Evolutionary conservation across 176 grass and related monocot species (phyloP).

Genomic region (Oryza glaberrima): DNA sequence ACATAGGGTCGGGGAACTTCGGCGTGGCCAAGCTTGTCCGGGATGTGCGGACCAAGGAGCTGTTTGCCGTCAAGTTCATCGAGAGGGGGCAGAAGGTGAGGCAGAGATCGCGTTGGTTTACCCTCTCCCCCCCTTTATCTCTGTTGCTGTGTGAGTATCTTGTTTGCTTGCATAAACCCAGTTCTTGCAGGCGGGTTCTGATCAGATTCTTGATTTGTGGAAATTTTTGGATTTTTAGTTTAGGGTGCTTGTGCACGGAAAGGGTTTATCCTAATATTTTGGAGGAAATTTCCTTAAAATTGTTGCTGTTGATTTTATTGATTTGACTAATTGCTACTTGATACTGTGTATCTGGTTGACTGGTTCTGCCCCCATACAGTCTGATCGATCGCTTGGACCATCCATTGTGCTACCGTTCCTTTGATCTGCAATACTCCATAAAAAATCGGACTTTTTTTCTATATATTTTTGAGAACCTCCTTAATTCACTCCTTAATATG

Average conservation of each 20-base stretch:
- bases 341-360: not conserved
- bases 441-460: not conserved
- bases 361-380: not conserved
- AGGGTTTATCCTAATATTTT: not conserved
- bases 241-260: constrained; percentile 19
- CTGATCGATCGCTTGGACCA: constrained; percentile 14
- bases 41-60: constrained; percentile 83
- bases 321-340: not conserved
- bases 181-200: not conserved
- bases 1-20: constrained; percentile 94
- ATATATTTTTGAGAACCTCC: not conserved
- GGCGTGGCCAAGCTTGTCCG: constrained; percentile 90
- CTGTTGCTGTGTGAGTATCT: not conserved
- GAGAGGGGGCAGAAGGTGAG: constrained; percentile 94
- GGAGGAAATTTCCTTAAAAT: not conserved
- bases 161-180: not conserved
- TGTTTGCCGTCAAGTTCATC: constrained; percentile 90
- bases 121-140: not conserved
- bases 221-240: not conserved
- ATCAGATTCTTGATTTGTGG: not conserved
- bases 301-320: constrained; percentile 13
- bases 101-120: not conserved
- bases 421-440: constrained; percentile 1
- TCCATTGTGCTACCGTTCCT: not conserved
- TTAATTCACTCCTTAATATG: not conserved